phyloP scores from a whole-genome alignment of 2,329 filamentous ascomycete species.

The Orbilia blumenaviensis region DNA sequence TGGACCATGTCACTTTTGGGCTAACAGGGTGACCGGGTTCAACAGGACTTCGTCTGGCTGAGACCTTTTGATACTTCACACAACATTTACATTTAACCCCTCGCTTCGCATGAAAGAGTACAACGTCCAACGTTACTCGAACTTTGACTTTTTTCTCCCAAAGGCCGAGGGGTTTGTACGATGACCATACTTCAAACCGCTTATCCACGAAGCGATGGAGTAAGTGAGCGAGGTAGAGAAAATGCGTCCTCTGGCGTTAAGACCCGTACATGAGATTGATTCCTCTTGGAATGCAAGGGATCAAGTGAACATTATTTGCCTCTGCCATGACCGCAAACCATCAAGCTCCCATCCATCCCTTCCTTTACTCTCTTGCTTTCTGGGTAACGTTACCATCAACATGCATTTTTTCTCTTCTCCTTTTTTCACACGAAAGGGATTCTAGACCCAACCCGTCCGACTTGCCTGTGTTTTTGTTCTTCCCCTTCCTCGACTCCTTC shows the following conservation, averaged over 20 bases:
- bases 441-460: conserved; percentile 38
- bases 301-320: conserved; percentile 6
- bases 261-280: conserved; percentile 20
- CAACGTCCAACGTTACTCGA: conserved; percentile 4
- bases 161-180: not conserved
- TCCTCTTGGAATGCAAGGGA: conserved; percentile 39
- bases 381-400: not conserved
- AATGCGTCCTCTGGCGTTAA: not conserved
- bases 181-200: not conserved
- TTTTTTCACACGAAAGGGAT: not conserved
- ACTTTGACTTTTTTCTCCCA: conserved; percentile 30
- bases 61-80: not conserved
- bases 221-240: not conserved
- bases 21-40: not conserved
- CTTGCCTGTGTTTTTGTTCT: conserved; percentile 1
- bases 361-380: conserved; percentile 5
- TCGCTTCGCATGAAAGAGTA: conserved; percentile 14
- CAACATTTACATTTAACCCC: conserved; percentile 10
- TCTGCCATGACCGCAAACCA: conserved; percentile 17
- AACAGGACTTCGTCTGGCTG: not conserved
- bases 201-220: conserved; percentile 18
- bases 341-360: conserved; percentile 5
- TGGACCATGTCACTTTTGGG: not conserved
- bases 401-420: conserved; percentile 16
- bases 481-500: not conserved